Base-by-base conservation (phyloP, 306 rosid genomes). In the Senna tora region DNA sequence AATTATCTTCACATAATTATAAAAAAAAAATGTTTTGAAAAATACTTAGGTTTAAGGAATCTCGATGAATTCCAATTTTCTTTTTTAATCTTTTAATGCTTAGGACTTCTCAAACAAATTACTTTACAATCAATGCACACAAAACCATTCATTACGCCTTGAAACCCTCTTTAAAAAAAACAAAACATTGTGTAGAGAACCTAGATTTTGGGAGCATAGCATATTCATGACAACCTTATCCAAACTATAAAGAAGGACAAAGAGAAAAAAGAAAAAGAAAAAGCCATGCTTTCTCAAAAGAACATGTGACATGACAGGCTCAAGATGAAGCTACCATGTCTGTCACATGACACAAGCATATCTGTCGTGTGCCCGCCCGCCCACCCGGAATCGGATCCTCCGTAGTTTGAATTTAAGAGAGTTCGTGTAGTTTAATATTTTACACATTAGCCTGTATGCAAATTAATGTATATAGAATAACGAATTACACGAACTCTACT, bases 171-270 rank as follows among this genome's bases (percentile, higher is more conserved):
- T 55, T n/a, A 53, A 49, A 59, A 21, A 75, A 53, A n/a, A n/a
- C n/a, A n/a, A 59, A 38, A 7, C 73, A 51, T 4, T 36, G 72
- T 60, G 73, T 38, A 22, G 60, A 60, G 50, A 59, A 71, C 66
- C 36, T 71, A 38, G 49, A 72, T 61, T 34, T 20, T 7, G 38
- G 67, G 63, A 74, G 53, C 79, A 65, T 56, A 69, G 60, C 75
- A 70, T 65, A 39, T 74, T 69, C 73, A 71, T 38, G 79, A 75
- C 81, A 79, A 71, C 79, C 77, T 67, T 75, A 83, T 79, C 83
- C 73, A 81, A 67, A 77, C 69, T 67, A 72, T 21, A 64, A 60
- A 46, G 73, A 9, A 19, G 46, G 61, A 34, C 46, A 67, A 71
- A 65, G 65, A 41, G 16, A 12, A 3, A 43, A 46, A 49, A 58